Evolutionary conservation across 2,329 filamentous ascomycete species (phyloP).

Genomic region (Arthrinium phaeospermum): DNA sequence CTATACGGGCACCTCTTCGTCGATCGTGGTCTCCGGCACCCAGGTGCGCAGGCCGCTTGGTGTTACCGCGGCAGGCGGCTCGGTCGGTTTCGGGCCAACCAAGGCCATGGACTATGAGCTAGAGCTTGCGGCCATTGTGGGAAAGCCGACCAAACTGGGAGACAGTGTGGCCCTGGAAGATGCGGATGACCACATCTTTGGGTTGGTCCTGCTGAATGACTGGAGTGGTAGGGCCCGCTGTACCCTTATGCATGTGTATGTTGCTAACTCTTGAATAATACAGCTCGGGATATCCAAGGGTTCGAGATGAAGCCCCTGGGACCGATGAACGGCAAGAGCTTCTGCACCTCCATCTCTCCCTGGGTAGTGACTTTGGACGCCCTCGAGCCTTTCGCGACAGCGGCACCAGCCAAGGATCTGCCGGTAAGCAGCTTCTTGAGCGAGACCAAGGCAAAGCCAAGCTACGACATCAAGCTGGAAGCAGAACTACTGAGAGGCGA

Average conservation of each 20-base stretch:
- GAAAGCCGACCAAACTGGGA: constrained; percentile 45
- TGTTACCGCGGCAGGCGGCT: constrained; percentile 27
- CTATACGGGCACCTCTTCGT: constrained; percentile 30
- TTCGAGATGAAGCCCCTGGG: constrained; percentile 67
- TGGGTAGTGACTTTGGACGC: constrained; percentile 68
- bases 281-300: constrained; percentile 65
- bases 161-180: constrained; percentile 48
- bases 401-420: constrained; percentile 30
- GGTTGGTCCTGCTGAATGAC: constrained; percentile 67
- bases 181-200: constrained; percentile 65
- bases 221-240: constrained; percentile 51
- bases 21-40: constrained; percentile 34
- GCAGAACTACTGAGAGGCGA: constrained; percentile 26
- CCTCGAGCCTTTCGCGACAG: constrained; percentile 62
- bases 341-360: constrained; percentile 63
- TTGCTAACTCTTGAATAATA: not conserved
- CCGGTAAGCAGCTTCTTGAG: constrained; percentile 40
- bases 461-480: constrained; percentile 39
- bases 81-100: constrained; percentile 33
- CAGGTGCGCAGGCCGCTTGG: constrained; percentile 33
- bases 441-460: constrained; percentile 40
- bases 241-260: not conserved
- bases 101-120: constrained; percentile 48
- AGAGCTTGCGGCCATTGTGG: constrained; percentile 52
- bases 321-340: constrained; percentile 66